Evolutionary conservation across 2,329 filamentous ascomycete genomes (phyloP).

Genomic region (Alternaria longipes): DNA sequence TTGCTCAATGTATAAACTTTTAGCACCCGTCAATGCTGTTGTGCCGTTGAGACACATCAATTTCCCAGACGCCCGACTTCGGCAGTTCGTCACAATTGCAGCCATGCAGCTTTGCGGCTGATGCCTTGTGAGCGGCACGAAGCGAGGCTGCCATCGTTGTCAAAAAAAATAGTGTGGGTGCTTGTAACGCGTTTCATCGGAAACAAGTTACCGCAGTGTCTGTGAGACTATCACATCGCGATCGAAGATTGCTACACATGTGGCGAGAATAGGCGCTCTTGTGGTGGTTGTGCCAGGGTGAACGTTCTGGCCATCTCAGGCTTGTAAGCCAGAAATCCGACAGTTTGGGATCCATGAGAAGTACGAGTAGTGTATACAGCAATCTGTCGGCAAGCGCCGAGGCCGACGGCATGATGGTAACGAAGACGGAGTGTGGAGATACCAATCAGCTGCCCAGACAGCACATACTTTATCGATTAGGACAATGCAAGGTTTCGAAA

Average conservation of each 20-base stretch:
- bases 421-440: background rate
- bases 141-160: slow-evolving; percentile 2
- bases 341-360: background rate
- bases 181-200: slow-evolving; percentile 14
- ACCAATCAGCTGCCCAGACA: background rate
- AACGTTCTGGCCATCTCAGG: background rate
- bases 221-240: background rate
- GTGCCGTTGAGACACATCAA: slow-evolving; percentile 1
- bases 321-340: background rate
- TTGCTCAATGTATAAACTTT: background rate
- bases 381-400: background rate
- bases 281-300: background rate
- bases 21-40: slow-evolving; percentile 4
- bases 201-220: background rate
- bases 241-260: background rate
- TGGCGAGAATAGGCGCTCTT: slow-evolving; percentile 3
- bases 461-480: slow-evolving; percentile 13
- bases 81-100: slow-evolving; percentile 12
- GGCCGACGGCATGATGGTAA: background rate
- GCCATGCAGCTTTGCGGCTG: slow-evolving; percentile 10
- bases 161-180: slow-evolving; percentile 1
- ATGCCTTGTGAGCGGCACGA: slow-evolving; percentile 1
- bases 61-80: background rate
- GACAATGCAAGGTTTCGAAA: slow-evolving; percentile 6
- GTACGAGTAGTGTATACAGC: background rate